Conservation (phyloP, 257 asterid species). For the Solanum commersonii region DNA sequence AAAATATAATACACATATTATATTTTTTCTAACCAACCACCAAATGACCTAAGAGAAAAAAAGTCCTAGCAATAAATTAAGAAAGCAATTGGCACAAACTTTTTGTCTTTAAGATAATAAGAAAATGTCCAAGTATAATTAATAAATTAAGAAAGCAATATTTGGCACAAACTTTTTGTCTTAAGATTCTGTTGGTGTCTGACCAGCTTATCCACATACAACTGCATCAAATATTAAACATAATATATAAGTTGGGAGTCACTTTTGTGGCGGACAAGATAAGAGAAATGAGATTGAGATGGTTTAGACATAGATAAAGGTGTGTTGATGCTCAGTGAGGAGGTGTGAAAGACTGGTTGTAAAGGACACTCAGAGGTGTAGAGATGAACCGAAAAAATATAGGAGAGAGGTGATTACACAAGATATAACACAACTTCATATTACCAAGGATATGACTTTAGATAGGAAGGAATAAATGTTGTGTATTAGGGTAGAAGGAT, state of each 20-base stretch:
- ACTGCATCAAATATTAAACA: neutral
- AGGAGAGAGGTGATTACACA: neutral
- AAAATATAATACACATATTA: too few relatives aligned
- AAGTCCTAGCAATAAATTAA: neutral
- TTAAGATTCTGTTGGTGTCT: neutral
- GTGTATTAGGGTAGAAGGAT: neutral
- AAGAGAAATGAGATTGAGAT: neutral
- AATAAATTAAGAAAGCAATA: too few relatives aligned
- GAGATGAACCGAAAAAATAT: neutral
- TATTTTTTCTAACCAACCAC: too few relatives aligned
- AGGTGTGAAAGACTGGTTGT: too few relatives aligned
- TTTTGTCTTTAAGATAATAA: too few relatives aligned
- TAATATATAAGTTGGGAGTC: too few relatives aligned
- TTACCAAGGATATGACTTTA: accelerated
- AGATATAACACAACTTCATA: too few relatives aligned
- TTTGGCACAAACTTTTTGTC: neutral
- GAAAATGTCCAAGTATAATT: too few relatives aligned
- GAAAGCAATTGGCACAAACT: too few relatives aligned
- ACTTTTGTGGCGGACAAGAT: accelerated
- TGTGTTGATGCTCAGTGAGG: neutral
- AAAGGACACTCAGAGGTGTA: neutral
- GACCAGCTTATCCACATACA: neutral
- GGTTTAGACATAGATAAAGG: too few relatives aligned
- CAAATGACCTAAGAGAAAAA: too few relatives aligned
- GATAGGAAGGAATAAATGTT: accelerated